phyloP scores from a whole-genome alignment of 192 early-diverging fungal genomes.

The Backusella parvicylindrica region DNA sequence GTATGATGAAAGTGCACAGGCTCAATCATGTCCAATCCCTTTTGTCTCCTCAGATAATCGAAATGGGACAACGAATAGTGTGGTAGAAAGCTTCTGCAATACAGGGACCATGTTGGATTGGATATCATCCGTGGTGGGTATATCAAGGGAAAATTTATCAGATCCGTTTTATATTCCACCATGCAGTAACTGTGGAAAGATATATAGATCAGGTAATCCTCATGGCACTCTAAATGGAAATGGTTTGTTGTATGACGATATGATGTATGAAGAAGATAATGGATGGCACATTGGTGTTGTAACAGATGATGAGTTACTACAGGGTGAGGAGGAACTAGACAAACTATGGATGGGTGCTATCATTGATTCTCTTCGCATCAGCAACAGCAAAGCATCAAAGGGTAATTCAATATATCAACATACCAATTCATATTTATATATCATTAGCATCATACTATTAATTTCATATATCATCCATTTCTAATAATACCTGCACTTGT shows the following conservation, averaged over 20 bases:
- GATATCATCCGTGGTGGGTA: not conserved
- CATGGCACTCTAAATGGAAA: not conserved
- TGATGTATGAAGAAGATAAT: not conserved
- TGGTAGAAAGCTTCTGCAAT: conserved; percentile 10
- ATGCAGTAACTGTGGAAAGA: not conserved
- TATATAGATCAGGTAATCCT: not conserved
- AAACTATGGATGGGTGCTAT: not conserved
- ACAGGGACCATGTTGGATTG: conserved; percentile 2
- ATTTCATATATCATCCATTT: not conserved
- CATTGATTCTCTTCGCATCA: not conserved
- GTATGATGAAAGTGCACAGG: conserved; percentile 4
- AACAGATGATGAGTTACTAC: not conserved
- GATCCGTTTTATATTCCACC: conserved; percentile 5
- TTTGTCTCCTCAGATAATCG: not conserved
- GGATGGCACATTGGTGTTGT: not conserved
- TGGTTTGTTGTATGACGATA: not conserved
- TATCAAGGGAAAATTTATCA: not conserved
- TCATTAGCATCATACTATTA: not conserved
- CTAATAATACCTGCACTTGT: not conserved
- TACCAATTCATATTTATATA: not conserved
- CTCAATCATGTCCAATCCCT: conserved; percentile 9
- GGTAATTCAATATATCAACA: not conserved
- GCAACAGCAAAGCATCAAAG: not conserved
- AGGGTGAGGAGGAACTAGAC: not conserved
- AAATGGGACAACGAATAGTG: not conserved